Evolutionary conservation across 148 eudicot genomes (phyloP), one percentile per base, ranked within the genome.

Genomic region (Spergularia bocconei): DNA sequence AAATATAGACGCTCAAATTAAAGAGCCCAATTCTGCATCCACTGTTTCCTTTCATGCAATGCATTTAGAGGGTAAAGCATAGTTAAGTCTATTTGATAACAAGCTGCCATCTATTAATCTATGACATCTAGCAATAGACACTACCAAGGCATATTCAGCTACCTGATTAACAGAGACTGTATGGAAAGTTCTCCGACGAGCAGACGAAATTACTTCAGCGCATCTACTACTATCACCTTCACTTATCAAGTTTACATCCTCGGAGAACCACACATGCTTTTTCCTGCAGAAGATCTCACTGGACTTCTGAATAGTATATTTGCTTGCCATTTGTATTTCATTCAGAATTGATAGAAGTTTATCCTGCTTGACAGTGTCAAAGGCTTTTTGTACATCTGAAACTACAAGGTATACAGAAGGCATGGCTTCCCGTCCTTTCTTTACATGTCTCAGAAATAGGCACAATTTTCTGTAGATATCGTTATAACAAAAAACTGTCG

Each of bases 321-420:
- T 78, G 73, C 88, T 85, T n/a, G 55, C 82, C 74, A 75, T 61
- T 62, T 86, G 63, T 38, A 88, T 75, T 76, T 87, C 96, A 71
- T 90, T 70, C 80, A 95, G 70, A 65, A 95, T 85, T 15, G 78
- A 70, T 36, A 92, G 92, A 82, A 92, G 81, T 88, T 86, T 92
- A 78, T 87, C 90, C 72, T 95, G 98, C 56, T 86, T 64, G 39
- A 95, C 79, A 69, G 97, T 89, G 79, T 95, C 98, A 85, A 86
- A 95, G 75, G 98, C 98, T 82, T 88, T 95, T 50, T 83, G 78
- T 48, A 92, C 97, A 83, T 95, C 97, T 84, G 97, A 75, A 62
- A 90, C 90, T 23, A 92, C 90, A 77, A 95, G 84, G 77, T 78
- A 92, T 20, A 89, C 80, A 19, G 47, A 51, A 78, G 96, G 92